Percentiles rank a stretch among this genome's conserved stretches.
Conservation (phyloP, 495 filamentous ascomycete genomes). For the Saxophila tyrrhenica region DNA sequence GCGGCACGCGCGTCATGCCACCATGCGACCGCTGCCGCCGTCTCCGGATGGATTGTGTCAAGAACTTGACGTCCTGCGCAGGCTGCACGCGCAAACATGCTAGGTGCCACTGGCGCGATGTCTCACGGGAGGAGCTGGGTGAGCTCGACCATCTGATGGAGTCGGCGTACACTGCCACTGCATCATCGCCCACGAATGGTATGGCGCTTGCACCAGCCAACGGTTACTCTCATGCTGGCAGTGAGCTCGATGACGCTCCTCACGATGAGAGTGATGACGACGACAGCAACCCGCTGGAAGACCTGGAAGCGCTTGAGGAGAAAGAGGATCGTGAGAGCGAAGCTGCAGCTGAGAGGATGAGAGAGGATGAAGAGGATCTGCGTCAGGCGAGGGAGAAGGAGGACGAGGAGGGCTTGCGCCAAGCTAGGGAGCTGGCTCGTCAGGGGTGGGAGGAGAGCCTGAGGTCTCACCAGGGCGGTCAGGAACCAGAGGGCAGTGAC, state of each 20-base stretch:
- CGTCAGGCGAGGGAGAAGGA: constrained; percentile 7
- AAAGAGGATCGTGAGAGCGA: constrained; percentile 13
- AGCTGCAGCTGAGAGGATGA: constrained; percentile 1
- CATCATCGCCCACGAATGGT: neutral
- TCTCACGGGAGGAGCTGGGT: constrained; percentile 56
- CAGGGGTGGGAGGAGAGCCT: constrained; percentile 13
- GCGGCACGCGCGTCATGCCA: constrained; percentile 60
- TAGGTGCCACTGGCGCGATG: constrained; percentile 70
- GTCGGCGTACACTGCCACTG: neutral
- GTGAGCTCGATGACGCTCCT: neutral
- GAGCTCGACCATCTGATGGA: constrained; percentile 17
- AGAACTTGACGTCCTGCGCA: constrained; percentile 73
- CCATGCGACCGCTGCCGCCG: constrained; percentile 77
- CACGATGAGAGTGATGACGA: constrained; percentile 5
- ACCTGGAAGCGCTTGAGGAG: constrained; percentile 17
- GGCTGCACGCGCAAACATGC: constrained; percentile 84
- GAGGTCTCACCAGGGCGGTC: constrained; percentile 3
- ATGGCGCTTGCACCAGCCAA: neutral
- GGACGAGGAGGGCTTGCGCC: constrained; percentile 6
- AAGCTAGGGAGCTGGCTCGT: constrained; percentile 10
- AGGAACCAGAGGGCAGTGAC: too few species aligned
- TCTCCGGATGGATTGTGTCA: constrained; percentile 68
- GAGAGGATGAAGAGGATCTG: constrained; percentile 16
- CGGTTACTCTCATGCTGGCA: constrained; percentile 7
- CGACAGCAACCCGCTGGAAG: constrained; percentile 19